Conservation (phyloP, 371 early-diverging fungal species). For the Parasitella parasitica region DNA sequence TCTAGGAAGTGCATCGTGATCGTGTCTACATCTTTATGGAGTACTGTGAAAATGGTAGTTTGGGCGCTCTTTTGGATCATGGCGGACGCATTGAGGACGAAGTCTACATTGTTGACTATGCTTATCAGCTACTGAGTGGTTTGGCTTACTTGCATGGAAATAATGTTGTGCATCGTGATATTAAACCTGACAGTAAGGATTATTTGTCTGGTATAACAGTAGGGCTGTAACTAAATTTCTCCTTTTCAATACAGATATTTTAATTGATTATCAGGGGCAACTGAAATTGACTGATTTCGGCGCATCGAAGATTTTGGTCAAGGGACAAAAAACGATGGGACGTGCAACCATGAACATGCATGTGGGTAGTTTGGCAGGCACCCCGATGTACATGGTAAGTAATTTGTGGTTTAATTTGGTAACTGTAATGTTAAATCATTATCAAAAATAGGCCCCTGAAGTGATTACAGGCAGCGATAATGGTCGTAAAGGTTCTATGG, state of each 20-base stretch:
- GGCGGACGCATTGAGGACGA: conserved; percentile 81
- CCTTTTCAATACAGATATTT: conserved; percentile 75
- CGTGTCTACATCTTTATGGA: conserved; percentile 95
- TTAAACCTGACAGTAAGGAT: conserved; percentile 87
- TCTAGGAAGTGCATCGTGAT: conserved; percentile 86
- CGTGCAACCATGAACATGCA: conserved; percentile 59
- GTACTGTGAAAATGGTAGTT: conserved; percentile 83
- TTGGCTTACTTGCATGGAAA: conserved; percentile 88
- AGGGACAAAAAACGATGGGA: conserved; percentile 74
- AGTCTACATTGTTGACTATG: conserved; percentile 69
- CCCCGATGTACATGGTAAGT: conserved; percentile 93
- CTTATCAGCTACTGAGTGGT: conserved; percentile 85
- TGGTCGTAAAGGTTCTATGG: conserved; percentile 81
- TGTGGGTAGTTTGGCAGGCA: conserved; percentile 81
- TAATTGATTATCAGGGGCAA: conserved; percentile 77
- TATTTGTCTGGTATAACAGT: too few species aligned
- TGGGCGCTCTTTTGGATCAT: conserved; percentile 77
- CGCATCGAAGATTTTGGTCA: conserved; percentile 82
- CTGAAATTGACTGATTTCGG: conserved; percentile 92
- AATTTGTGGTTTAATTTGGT: neutral
- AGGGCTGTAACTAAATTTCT: too few species aligned
- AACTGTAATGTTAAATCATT: neutral
- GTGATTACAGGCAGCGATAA: conserved; percentile 83
- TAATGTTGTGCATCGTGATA: conserved; percentile 90
- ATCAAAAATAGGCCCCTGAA: conserved; percentile 75